Evolutionary conservation across 768 basidiomycete genomes (phyloP).

Genomic region (Trametes punicea): DNA sequence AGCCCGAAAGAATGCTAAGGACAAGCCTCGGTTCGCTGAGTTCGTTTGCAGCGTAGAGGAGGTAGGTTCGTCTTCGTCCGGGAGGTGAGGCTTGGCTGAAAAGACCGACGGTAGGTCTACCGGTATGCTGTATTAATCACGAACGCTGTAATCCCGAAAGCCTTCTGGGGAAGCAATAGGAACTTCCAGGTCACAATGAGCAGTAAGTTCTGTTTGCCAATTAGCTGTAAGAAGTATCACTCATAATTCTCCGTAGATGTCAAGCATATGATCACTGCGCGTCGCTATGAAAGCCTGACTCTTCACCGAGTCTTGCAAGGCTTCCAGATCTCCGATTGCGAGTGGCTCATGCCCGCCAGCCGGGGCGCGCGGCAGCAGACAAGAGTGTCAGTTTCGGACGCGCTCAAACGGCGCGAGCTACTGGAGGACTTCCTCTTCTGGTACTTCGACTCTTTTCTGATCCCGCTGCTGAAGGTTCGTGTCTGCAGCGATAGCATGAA

Average conservation of each 20-base stretch:
- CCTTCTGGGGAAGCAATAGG: constrained; percentile 70
- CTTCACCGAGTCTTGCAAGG: constrained; percentile 77
- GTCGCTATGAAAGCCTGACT: constrained; percentile 79
- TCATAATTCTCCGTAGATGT: constrained; percentile 49
- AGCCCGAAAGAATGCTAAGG: constrained; percentile 40
- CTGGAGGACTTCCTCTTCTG: constrained; percentile 90
- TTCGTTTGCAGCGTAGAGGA: constrained; percentile 65
- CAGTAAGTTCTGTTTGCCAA: constrained; percentile 39
- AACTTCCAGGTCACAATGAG: constrained; percentile 61
- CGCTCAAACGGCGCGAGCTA: constrained; percentile 73
- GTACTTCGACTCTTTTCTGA: constrained; percentile 86
- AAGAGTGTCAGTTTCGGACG: constrained; percentile 61
- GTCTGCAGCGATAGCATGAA: too few relatives aligned
- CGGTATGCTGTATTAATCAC: constrained; percentile 63
- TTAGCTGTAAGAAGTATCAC: not conserved
- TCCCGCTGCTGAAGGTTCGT: constrained; percentile 73
- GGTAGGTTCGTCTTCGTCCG: constrained; percentile 35
- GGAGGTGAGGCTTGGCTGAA: not conserved
- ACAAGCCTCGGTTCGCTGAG: constrained; percentile 77
- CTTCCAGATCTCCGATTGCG: constrained; percentile 69
- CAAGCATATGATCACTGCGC: constrained; percentile 64
- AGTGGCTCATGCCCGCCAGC: constrained; percentile 65
- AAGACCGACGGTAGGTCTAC: constrained; percentile 50
- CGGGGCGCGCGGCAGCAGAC: constrained; percentile 36
- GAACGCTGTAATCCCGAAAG: constrained; percentile 64